Conservation (phyloP, 1,139 yeast genomes). For the Taphrina sp. region DNA sequence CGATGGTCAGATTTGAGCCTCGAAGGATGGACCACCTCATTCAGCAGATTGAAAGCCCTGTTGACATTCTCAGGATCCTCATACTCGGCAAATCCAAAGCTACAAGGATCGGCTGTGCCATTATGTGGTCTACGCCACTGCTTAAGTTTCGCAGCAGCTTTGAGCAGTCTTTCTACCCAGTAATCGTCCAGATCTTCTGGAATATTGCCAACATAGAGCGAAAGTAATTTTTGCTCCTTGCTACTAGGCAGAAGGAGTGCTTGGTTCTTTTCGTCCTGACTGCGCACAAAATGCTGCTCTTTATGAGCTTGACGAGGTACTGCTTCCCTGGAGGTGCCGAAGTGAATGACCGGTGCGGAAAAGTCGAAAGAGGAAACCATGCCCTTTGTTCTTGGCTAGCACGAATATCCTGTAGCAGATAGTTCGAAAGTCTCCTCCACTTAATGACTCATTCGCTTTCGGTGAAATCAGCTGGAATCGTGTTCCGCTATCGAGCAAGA, state of each 20-base stretch:
- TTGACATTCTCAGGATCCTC: constrained; percentile 37
- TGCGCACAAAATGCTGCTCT: constrained; percentile 14
- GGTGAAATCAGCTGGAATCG: too few relatives aligned
- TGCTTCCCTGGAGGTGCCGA: constrained; percentile 29
- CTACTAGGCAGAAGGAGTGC: constrained; percentile 37
- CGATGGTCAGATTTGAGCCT: background rate
- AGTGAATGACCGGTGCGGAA: constrained; percentile 34
- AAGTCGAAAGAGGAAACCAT: too few relatives aligned
- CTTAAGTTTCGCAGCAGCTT: constrained; percentile 39
- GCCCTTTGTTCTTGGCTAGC: too few relatives aligned
- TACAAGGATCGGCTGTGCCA: constrained; percentile 36
- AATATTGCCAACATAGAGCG: constrained; percentile 42
- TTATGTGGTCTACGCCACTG: constrained; percentile 38
- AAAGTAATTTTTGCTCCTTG: constrained; percentile 42
- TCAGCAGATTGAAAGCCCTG: constrained; percentile 36
- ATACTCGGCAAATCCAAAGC: constrained; percentile 38
- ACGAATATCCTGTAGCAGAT: too few relatives aligned
- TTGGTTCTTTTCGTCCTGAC: constrained; percentile 3
- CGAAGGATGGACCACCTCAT: constrained; percentile 4
- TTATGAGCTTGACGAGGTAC: constrained; percentile 14
- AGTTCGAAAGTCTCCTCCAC: too few relatives aligned
- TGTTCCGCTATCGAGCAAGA: too few relatives aligned
- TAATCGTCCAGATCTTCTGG: constrained; percentile 43
- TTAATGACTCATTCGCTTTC: too few relatives aligned
- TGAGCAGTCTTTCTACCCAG: constrained; percentile 40